Conservation (phyloP, 345 rosid species). For the Hypericum perforatum region DNA sequence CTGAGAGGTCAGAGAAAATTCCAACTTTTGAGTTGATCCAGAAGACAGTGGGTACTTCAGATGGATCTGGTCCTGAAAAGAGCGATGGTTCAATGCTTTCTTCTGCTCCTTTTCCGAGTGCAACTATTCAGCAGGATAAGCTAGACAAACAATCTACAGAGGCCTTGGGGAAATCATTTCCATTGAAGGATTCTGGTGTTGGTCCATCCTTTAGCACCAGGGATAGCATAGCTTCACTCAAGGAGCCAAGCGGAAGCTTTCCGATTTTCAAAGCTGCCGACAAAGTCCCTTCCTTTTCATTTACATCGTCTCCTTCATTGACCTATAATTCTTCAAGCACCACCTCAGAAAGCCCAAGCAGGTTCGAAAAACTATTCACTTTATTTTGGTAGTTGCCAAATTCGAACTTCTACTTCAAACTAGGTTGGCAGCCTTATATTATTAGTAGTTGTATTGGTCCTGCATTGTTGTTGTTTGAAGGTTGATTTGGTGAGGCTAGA, state of each 20-base stretch:
- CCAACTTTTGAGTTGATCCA: slow-evolving; percentile 21
- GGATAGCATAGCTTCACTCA: slow-evolving; percentile 21
- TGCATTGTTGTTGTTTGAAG: too few species aligned
- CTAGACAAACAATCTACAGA: slow-evolving; percentile 22
- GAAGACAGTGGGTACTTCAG: slow-evolving; percentile 21
- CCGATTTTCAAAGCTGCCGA: slow-evolving; percentile 15
- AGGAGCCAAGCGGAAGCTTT: slow-evolving; percentile 23
- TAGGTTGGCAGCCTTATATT: too few species aligned
- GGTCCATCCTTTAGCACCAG: slow-evolving; percentile 19
- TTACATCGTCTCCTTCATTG: slow-evolving; percentile 9
- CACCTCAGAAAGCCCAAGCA: slow-evolving; percentile 27
- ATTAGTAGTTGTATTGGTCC: too few species aligned
- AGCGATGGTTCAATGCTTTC: slow-evolving; percentile 16
- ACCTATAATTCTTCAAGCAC: slow-evolving; percentile 14
- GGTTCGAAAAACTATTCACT: slow-evolving; percentile 21
- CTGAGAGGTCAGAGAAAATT: slow-evolving; percentile 28
- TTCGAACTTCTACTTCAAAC: too few species aligned
- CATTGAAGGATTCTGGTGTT: slow-evolving; percentile 17
- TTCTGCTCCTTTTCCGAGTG: slow-evolving; percentile 20
- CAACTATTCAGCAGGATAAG: slow-evolving; percentile 25
- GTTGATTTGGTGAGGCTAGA: too few species aligned
- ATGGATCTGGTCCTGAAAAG: slow-evolving; percentile 32
- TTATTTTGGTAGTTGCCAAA: too few species aligned
- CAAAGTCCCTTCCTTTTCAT: slow-evolving; percentile 15
- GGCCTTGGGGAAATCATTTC: slow-evolving; percentile 17